Percentiles rank a stretch among this genome's conserved stretches.
These are phyloP conservation scores for Tripterygium wilfordii DNA, from an alignment of 177 flowering plant species.

Conservation along the genomic window DNA sequence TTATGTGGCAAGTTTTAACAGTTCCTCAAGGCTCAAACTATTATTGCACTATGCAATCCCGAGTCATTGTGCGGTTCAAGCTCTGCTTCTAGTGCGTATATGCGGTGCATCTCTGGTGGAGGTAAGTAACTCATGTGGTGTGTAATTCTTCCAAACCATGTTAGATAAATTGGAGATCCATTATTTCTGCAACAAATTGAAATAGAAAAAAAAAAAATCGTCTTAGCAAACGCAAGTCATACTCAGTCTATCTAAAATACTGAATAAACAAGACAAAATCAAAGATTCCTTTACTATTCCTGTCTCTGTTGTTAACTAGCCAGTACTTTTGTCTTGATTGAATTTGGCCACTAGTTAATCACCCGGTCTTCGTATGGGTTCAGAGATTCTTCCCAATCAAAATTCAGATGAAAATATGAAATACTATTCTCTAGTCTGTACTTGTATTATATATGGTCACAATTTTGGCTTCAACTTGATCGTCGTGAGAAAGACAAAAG, in stretches of 20 bases:
- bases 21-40: conserved; percentile 1
- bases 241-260: too few relatives aligned
- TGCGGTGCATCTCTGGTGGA: conserved; percentile 14
- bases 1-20: too few relatives aligned
- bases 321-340: not conserved
- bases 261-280: conserved; percentile 12
- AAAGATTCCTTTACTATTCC: conserved; percentile 11
- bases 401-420: not conserved
- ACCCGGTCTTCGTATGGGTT: conserved; percentile 4
- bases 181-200: not conserved
- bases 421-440: too few relatives aligned
- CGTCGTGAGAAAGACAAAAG: too few relatives aligned
- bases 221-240: not conserved
- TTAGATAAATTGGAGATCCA: conserved; percentile 3
- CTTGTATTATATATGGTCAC: not conserved
- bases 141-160: conserved; percentile 11
- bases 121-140: conserved; percentile 11
- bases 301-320: conserved; percentile 3
- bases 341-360: conserved; percentile 6
- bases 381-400: conserved; percentile 8
- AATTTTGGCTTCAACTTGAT: conserved; percentile 1
- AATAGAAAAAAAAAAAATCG: too few relatives aligned
- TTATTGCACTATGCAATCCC: not conserved
- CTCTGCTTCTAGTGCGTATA: conserved; percentile 8
- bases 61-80: conserved; percentile 6